Evolutionary conservation across 2,329 filamentous ascomycete species (phyloP).

Genomic region (Xylaria sp.): DNA sequence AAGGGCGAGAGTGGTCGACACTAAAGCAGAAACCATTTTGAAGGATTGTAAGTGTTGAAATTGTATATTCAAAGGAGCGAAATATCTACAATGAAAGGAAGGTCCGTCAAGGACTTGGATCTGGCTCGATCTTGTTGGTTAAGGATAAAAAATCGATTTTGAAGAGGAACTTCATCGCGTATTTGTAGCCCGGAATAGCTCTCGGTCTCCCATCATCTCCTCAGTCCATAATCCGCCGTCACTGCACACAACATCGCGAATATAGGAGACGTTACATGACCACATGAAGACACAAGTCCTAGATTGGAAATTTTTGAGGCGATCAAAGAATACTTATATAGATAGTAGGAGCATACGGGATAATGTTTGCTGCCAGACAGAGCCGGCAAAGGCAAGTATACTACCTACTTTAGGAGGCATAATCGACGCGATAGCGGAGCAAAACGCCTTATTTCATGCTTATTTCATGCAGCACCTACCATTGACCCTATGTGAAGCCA

Average conservation of each 20-base stretch:
- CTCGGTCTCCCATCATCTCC: slow-evolving; percentile 12
- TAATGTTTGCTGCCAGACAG: slow-evolving; percentile 14
- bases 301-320: slow-evolving; percentile 32
- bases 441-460: slow-evolving; percentile 30
- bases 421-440: slow-evolving; percentile 37
- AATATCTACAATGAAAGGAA: slow-evolving; percentile 40
- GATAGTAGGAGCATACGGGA: slow-evolving; percentile 17
- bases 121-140: slow-evolving; percentile 31
- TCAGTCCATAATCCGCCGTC: slow-evolving; percentile 1
- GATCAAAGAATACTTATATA: slow-evolving; percentile 31
- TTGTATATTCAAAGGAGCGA: slow-evolving; percentile 38
- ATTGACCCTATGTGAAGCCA: slow-evolving; percentile 24
- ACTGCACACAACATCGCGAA: slow-evolving; percentile 14
- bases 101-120: slow-evolving; percentile 41
- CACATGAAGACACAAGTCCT: slow-evolving; percentile 31
- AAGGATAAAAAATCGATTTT: slow-evolving; percentile 22
- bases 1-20: slow-evolving; percentile 38
- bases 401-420: slow-evolving; percentile 32
- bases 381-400: slow-evolving; percentile 6
- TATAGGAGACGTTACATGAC: slow-evolving; percentile 44
- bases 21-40: slow-evolving; percentile 40
- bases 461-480: slow-evolving; percentile 34
- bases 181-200: slow-evolving; percentile 37
- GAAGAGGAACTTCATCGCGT: slow-evolving; percentile 25
- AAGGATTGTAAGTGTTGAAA: slow-evolving; percentile 31